Conservation (phyloP, 2,329 filamentous ascomycete species). For the Fusarium circinatum region DNA sequence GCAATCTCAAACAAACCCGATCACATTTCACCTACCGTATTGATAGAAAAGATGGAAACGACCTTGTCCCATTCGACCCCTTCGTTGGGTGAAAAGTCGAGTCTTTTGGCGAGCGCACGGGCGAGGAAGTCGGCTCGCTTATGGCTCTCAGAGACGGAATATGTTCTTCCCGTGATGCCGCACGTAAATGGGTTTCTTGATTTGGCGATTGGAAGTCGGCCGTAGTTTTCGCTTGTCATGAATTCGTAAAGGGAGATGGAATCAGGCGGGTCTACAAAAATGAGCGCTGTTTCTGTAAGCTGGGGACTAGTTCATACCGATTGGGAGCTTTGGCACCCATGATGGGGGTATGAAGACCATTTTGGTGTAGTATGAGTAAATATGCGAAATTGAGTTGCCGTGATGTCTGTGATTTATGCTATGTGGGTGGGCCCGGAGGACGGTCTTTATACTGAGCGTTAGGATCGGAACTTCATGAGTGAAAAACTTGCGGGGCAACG, state of each 20-base stretch:
- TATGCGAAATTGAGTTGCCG: background rate
- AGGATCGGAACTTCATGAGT: background rate
- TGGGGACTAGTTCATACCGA: background rate
- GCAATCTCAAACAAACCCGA: rapidly evolving
- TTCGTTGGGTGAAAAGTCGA: slow-evolving; percentile 74
- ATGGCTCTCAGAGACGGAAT: background rate
- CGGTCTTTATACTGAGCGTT: background rate
- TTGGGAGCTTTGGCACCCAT: background rate
- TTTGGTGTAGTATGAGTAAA: background rate
- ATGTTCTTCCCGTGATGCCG: background rate
- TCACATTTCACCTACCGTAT: slow-evolving; percentile 58
- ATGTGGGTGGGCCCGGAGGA: background rate
- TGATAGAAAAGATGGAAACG: slow-evolving; percentile 77
- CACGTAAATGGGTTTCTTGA: background rate
- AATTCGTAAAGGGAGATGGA: background rate
- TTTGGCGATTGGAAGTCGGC: background rate
- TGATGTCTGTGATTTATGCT: background rate
- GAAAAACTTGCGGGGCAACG: background rate
- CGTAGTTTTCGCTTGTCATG: background rate
- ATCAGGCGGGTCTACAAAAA: background rate
- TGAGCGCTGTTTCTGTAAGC: background rate
- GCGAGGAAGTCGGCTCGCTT: slow-evolving; percentile 67
- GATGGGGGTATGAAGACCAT: background rate
- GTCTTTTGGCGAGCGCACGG: slow-evolving; percentile 72
- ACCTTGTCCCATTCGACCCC: slow-evolving; percentile 85